Conservation (phyloP, 2,329 filamentous ascomycete genomes). For the Amesomyces nigricolor region DNA sequence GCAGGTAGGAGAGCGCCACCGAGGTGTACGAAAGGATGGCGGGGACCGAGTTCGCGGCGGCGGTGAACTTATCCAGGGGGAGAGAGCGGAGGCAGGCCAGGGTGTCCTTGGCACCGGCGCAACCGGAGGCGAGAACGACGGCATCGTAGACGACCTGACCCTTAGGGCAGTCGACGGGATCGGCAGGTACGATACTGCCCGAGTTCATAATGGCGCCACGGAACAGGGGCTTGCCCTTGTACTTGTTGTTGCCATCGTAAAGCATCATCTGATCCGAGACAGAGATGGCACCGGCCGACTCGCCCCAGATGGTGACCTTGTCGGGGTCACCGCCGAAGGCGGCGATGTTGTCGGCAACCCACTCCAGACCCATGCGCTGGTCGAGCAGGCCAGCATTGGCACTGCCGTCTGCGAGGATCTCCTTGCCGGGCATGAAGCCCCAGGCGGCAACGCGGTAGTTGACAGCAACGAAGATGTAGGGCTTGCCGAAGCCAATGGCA, state of each 20-base stretch:
- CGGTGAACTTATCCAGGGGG: conserved; percentile 55
- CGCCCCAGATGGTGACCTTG: conserved; percentile 77
- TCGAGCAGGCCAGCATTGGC: conserved; percentile 68
- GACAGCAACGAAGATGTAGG: conserved; percentile 68
- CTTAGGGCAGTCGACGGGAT: conserved; percentile 59
- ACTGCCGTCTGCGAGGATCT: conserved; percentile 61
- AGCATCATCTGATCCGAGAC: conserved; percentile 71
- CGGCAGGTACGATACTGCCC: conserved; percentile 56
- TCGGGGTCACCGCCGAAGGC: conserved; percentile 72
- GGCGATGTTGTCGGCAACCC: conserved; percentile 71
- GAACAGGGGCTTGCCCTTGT: conserved; percentile 71
- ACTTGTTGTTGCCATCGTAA: conserved; percentile 65
- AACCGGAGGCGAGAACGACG: conserved; percentile 39
- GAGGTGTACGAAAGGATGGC: conserved; percentile 61
- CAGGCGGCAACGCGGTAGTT: conserved; percentile 74
- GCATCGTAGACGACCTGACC: conserved; percentile 59
- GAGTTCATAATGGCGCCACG: conserved; percentile 74
- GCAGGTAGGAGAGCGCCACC: conserved; percentile 66
- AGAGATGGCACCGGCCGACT: conserved; percentile 66
- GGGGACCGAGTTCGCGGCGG: conserved; percentile 65
- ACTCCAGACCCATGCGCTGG: conserved; percentile 66
- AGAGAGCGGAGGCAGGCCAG: conserved; percentile 60
- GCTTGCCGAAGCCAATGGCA: conserved; percentile 48
- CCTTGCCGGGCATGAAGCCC: conserved; percentile 65
- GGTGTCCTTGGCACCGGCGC: conserved; percentile 49